phyloP scores from a whole-genome alignment of 1,284 basidiomycete species.

The Pterula multifida region DNA sequence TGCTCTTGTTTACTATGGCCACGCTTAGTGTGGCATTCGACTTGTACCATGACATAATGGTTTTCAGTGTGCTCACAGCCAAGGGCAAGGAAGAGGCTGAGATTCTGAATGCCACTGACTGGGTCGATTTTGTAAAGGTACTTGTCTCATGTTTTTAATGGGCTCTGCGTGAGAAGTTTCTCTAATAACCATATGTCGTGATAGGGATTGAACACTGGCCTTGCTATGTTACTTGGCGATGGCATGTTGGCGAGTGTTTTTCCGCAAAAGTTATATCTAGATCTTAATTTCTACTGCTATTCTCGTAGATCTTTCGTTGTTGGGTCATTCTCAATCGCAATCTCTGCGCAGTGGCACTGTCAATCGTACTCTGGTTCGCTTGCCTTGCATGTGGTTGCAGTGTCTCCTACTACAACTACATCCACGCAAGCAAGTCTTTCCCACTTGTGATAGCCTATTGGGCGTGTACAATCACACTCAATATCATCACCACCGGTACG shows the following conservation, averaged over 20 bases:
- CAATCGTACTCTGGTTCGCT: slow-evolving; percentile 5
- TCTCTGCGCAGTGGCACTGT: slow-evolving; percentile 3
- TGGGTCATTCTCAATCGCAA: slow-evolving; percentile 4
- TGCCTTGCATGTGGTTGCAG: background rate
- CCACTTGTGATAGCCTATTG: slow-evolving; percentile 3
- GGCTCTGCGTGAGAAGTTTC: too few relatives aligned
- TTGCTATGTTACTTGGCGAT: slow-evolving; percentile 4
- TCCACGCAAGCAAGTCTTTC: slow-evolving; percentile 1
- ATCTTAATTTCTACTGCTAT: background rate
- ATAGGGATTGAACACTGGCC: too few relatives aligned
- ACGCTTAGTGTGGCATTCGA: slow-evolving; percentile 4
- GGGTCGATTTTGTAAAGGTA: slow-evolving; percentile 7
- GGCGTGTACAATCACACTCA: slow-evolving; percentile 7
- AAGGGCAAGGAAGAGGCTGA: slow-evolving; percentile 2
- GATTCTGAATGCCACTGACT: slow-evolving; percentile 4
- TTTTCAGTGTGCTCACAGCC: slow-evolving; percentile 2
- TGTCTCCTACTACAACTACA: background rate
- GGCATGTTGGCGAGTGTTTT: background rate
- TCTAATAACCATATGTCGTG: too few relatives aligned
- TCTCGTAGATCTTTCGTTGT: slow-evolving; percentile 6
- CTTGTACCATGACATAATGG: slow-evolving; percentile 3
- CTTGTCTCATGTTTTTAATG: too few relatives aligned
- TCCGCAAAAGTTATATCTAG: background rate
- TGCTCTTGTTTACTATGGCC: slow-evolving; percentile 2
- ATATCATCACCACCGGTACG: slow-evolving; percentile 7